phyloP scores from a whole-genome alignment of 768 basidiomycete species.

The Gloeostereum incarnatum region DNA sequence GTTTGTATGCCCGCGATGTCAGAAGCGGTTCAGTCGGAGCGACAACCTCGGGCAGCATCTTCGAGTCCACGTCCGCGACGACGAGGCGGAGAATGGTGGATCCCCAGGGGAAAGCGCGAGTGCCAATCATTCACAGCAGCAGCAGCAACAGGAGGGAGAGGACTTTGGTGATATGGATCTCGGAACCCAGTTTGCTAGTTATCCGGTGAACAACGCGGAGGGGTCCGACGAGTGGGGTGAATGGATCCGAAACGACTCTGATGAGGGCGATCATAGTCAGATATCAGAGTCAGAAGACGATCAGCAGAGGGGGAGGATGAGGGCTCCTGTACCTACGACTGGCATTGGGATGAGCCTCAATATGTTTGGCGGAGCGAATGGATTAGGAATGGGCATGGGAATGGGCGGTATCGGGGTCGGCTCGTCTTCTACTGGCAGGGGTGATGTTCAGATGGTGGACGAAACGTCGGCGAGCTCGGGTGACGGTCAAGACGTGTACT shows the following conservation, averaged over 20 bases:
- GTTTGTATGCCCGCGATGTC: slow-evolving; percentile 64
- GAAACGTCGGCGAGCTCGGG: too few relatives aligned
- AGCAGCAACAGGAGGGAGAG: background rate
- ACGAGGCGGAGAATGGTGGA: slow-evolving; percentile 9
- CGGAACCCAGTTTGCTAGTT: too few relatives aligned
- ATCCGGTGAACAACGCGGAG: too few relatives aligned
- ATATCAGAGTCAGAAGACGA: slow-evolving; percentile 18
- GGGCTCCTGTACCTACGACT: slow-evolving; percentile 9
- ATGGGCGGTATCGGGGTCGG: slow-evolving; percentile 7
- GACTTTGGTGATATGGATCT: slow-evolving; percentile 1
- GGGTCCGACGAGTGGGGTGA: too few relatives aligned
- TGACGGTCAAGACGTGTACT: too few relatives aligned
- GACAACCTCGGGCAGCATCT: slow-evolving; percentile 87
- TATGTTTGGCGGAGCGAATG: slow-evolving; percentile 16
- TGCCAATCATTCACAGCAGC: slow-evolving; percentile 1
- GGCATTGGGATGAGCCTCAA: slow-evolving; percentile 8
- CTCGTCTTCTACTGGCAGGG: too few relatives aligned
- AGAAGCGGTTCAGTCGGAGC: slow-evolving; percentile 78
- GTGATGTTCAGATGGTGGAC: too few relatives aligned
- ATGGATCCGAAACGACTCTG: too few relatives aligned
- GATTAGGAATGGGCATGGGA: slow-evolving; percentile 18
- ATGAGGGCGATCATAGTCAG: too few relatives aligned
- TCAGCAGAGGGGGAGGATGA: slow-evolving; percentile 16
- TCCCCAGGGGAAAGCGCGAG: background rate
- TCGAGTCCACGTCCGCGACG: slow-evolving; percentile 61